A percentile compares a stretch with the other conserved stretches of the same genome.
phyloP scores from a whole-genome alignment of 2,329 filamentous ascomycete genomes.

The Aspergillus sergii region DNA sequence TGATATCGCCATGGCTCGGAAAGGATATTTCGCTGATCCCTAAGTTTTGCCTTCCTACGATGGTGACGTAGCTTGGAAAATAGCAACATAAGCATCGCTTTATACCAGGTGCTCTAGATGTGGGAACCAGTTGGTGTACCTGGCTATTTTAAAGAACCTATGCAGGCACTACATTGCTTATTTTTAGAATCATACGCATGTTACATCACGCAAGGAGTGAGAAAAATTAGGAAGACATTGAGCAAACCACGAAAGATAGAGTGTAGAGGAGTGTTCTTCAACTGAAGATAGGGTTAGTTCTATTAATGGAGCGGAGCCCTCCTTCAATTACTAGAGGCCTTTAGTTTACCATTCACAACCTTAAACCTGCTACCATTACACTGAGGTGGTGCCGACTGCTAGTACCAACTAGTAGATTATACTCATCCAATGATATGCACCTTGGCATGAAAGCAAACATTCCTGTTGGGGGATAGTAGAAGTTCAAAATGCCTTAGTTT shows the following conservation, averaged over 20 bases:
- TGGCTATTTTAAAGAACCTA: neutral
- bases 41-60: neutral
- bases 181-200: neutral
- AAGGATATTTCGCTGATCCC: neutral
- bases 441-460: neutral
- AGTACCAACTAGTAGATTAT: neutral
- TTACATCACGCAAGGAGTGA: neutral
- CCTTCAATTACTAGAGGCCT: neutral
- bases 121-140: neutral
- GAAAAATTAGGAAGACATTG: neutral
- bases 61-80: neutral
- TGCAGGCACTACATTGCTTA: neutral
- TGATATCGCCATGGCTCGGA: conserved; percentile 4
- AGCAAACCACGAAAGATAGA: neutral
- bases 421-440: neutral
- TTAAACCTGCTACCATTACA: neutral
- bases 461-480: neutral
- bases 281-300: neutral
- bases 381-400: neutral
- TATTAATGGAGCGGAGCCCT: neutral
- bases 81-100: neutral
- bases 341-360: neutral
- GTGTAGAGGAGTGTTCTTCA: neutral
- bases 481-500: neutral
- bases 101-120: neutral